Evolutionary conservation across 2,329 filamentous ascomycete species (phyloP), one percentile per base, ranked within the genome.

Genomic region (Penicillium sp.): DNA sequence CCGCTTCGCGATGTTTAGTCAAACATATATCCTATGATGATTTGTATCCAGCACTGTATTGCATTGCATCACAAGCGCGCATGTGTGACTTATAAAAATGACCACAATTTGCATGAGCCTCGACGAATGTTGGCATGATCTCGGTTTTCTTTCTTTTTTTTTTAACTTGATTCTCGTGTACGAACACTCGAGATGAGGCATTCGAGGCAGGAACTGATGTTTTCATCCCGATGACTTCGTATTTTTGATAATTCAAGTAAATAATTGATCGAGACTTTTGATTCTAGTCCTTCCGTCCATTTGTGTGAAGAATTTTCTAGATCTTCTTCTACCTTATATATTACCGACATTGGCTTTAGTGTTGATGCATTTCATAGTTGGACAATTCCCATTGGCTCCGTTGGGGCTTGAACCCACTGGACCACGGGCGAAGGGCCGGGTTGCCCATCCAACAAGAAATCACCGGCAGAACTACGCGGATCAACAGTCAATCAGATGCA

Each of bases 401-500:
- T n/a, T 13, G n/a, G 22, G 49, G 14, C 14, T n/a, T 14, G 3
- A 14, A 16, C 14, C 37, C 45, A 42, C 48, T 59, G 26, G 25
- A 53, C 43, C 42, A 26, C 45, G 28, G 26, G 56, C 25, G 38
- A 26, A 37, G 22, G 26, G 56, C 33, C 45, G 55, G 42, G 62
- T 66, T 66, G 60, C 60, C 60, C 52, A 43, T 64, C 42, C 62
- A 63, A 65, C 60, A 28, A 22, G 30, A 37, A 6, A 28, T 19
- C 45, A 38, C 56, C 43, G 13, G 22, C 33, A 33, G 38, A 19
- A 45, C 28, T 19, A 52, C 28, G 16, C 26, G 22, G 33, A 60
- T 57, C 53, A 58, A 62, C 64, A 58, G 38, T 56, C 57, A 58
- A 59, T 58, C 57, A 55, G 43, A 67, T 65, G 65, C 66, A 63